Evolutionary conservation across 345 rosid genomes (phyloP).

Genomic region (Linum usitatissimum): DNA sequence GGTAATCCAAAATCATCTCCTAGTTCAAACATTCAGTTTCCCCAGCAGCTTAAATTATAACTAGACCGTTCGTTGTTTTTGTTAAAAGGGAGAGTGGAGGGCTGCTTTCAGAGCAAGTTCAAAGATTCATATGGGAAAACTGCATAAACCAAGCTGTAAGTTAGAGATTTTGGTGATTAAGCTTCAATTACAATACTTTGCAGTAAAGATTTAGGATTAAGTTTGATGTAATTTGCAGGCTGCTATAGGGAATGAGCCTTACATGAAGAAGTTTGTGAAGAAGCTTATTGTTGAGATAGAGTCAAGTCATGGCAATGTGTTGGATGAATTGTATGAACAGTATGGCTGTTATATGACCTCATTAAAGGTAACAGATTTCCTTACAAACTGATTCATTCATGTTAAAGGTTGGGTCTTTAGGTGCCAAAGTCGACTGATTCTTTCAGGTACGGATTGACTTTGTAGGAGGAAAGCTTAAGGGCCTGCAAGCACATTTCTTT

Average conservation of each 20-base stretch:
- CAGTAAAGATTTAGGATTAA: conserved; percentile 1
- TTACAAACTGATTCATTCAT: background rate
- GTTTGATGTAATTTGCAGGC: conserved; percentile 26
- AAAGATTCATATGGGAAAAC: conserved; percentile 58
- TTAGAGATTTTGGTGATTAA: background rate
- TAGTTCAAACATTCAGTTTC: background rate
- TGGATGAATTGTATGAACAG: conserved; percentile 61
- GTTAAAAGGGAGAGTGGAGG: conserved; percentile 44
- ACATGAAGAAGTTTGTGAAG: conserved; percentile 51
- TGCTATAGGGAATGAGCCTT: conserved; percentile 35
- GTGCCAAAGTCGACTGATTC: background rate
- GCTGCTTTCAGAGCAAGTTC: conserved; percentile 38
- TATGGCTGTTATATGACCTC: conserved; percentile 44
- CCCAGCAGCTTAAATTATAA: background rate
- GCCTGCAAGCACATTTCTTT: conserved; percentile 56
- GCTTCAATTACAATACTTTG: background rate
- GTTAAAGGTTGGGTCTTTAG: background rate
- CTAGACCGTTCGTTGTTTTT: background rate
- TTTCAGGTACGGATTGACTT: too few relatives aligned
- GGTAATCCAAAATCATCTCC: conserved; percentile 23
- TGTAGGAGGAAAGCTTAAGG: conserved; percentile 40
- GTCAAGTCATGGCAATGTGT: conserved; percentile 33
- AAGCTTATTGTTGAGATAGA: conserved; percentile 64
- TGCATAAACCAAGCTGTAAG: conserved; percentile 49
- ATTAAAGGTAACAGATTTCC: conserved; percentile 38